Conservation (phyloP, 192 early-diverging fungal genomes). For the Chytriomyces sp. region DNA sequence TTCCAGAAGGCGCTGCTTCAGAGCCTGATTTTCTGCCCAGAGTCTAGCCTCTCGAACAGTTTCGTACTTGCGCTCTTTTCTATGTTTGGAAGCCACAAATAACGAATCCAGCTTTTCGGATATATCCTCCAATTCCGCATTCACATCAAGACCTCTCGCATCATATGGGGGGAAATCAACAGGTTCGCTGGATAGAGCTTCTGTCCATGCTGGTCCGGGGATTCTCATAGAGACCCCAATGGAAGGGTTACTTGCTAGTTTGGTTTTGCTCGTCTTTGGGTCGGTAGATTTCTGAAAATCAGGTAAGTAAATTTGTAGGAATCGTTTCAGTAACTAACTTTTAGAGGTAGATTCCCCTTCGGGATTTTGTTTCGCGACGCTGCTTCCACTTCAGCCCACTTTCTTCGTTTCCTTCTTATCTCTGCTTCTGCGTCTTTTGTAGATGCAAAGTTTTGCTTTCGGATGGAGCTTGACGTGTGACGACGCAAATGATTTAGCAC, state of each 20-base stretch:
- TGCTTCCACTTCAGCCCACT: conserved; percentile 23
- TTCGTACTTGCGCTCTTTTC: not conserved
- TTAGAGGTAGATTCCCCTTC: conserved; percentile 4
- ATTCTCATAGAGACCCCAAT: not conserved
- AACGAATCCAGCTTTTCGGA: not conserved
- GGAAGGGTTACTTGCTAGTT: not conserved
- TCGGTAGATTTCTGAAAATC: too few relatives aligned
- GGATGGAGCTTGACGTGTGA: conserved; percentile 30
- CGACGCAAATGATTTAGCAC: conserved; percentile 5
- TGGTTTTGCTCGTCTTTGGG: not conserved
- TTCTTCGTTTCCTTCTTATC: conserved; percentile 1
- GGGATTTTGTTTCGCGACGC: conserved; percentile 18
- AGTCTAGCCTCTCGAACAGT: conserved; percentile 3
- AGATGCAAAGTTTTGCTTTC: conserved; percentile 24
- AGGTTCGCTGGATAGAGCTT: not conserved
- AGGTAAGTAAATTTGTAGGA: too few relatives aligned
- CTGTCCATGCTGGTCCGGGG: not conserved
- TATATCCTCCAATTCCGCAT: not conserved
- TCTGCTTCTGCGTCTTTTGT: conserved; percentile 18
- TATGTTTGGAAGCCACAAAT: not conserved
- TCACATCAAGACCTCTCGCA: not conserved
- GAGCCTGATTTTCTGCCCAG: conserved; percentile 14
- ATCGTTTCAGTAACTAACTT: too few relatives aligned
- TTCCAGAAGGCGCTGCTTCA: conserved; percentile 7
- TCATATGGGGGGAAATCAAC: not conserved